Base-by-base conservation (phyloP, 2,329 filamentous ascomycete species). In the Intubia oerlemansii region DNA sequence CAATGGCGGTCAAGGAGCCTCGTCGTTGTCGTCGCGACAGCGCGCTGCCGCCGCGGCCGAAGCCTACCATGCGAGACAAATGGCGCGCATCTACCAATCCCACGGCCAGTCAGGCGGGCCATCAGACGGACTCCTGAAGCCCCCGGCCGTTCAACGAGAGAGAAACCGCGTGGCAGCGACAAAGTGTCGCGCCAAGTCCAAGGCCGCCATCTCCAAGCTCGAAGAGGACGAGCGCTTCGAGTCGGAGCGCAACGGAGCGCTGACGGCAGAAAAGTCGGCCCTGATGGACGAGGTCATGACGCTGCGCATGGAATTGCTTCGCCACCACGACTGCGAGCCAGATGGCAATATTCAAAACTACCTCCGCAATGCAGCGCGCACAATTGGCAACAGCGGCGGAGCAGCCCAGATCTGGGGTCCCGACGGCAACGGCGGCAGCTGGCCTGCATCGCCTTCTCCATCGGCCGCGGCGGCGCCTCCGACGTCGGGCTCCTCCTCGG, bases 181-280 rank as follows among this genome's bases (percentile, higher is more conserved):
- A 17, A 42, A 41, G 24, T 48, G 42, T 38, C 41, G 46, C 7
- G 41, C 39, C 15, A 47, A 47, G 31, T 41, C 41, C 9, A 44
- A 43, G 25, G 38, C 39, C 1, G 41, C 41, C 7, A 32, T 36
- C 7, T 35, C 34, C 7, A 36, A 42, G 15, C 37, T 48, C 7
- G 38, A 44, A 29, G 37, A 39, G 15, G 32, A 39, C 7, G 42
- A 42, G 27, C 29, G 32, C 4, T 32, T 29, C 2, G 29, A 38
- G 11, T 32, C 34, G 11, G 23, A 28, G 7, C 35, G 38, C 27
- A 37, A 37, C 17, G 27, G 32, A 4, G 22, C 29, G 10, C 39
- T 49, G 4, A 21, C 33, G 11, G 37, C 36, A 2, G 30, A 36
- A 21, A 42, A 32, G 2, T 15, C 32, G 10, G 31, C 31, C 11